Conservation (phyloP, 176 grass and related monocot species). For the Eremochloa ophiuroides region DNA sequence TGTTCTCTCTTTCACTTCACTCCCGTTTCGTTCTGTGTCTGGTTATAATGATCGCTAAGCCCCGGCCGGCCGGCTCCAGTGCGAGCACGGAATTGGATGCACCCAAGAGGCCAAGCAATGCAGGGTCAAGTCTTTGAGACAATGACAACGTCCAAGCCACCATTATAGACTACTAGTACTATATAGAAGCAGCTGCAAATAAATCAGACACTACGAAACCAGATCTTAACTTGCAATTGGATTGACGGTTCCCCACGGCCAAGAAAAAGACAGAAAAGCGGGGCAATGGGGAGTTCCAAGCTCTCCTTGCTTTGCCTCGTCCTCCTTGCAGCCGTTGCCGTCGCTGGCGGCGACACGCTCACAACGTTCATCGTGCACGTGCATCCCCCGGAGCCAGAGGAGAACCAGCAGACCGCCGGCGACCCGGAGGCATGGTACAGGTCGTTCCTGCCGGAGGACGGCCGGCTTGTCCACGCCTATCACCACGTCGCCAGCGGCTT, state of each 20-base stretch:
- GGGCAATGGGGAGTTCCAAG: background rate
- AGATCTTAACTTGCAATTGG: background rate
- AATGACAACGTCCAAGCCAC: background rate
- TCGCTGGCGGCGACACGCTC: background rate
- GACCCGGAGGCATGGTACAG: slow-evolving; percentile 21
- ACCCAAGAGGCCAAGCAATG: no score
- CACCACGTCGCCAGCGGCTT: slow-evolving; percentile 19
- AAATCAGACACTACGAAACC: background rate
- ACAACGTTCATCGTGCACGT: slow-evolving; percentile 25
- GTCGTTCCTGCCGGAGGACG: slow-evolving; percentile 12
- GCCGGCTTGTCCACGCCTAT: slow-evolving; percentile 27
- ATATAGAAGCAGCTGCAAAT: background rate
- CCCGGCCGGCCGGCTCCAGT: no score
- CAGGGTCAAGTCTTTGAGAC: background rate
- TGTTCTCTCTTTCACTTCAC: background rate
- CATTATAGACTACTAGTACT: background rate
- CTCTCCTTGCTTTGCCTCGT: background rate
- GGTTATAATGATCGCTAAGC: background rate
- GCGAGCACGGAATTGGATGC: background rate
- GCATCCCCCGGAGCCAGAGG: background rate
- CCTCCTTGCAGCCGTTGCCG: background rate
- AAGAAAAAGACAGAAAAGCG: background rate
- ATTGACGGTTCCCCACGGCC: background rate
- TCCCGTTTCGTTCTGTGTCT: background rate
- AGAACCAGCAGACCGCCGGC: background rate